These are phyloP conservation scores for Geranium brycei DNA, from an alignment of 345 rosid species.

Conservation along the genomic window DNA sequence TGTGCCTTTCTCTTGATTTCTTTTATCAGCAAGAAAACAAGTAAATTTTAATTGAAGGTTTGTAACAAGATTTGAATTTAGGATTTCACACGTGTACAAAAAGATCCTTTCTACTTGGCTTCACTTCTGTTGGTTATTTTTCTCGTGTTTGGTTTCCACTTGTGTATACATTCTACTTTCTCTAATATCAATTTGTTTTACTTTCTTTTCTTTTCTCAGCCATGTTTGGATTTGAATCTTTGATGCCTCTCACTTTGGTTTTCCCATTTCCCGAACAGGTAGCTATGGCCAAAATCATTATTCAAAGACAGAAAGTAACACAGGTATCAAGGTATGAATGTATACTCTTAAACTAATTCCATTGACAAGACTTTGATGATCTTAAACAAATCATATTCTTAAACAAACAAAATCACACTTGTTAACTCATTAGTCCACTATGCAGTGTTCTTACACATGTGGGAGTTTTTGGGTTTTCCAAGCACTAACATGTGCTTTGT, in stretches of 20 bases:
- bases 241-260: conserved; percentile 8
- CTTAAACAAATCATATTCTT: too few relatives aligned
- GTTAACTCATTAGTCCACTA: not conserved
- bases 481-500: too few relatives aligned
- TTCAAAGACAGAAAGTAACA: conserved; percentile 12
- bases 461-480: too few relatives aligned
- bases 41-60: too few relatives aligned
- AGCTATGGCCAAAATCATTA: conserved; percentile 30
- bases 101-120: too few relatives aligned
- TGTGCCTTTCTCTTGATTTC: too few relatives aligned
- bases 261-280: conserved; percentile 19
- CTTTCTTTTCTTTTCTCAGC: not conserved
- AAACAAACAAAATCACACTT: not conserved
- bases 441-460: not conserved
- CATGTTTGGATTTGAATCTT: not conserved
- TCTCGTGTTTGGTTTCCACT: conserved; percentile 4
- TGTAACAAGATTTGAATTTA: too few relatives aligned
- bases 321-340: conserved; percentile 12
- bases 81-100: too few relatives aligned
- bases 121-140: too few relatives aligned
- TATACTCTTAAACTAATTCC: not conserved
- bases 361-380: not conserved
- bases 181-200: too few relatives aligned
- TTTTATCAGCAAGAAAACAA: too few relatives aligned
- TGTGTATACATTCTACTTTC: not conserved